Evolutionary conservation across 345 rosid genomes (phyloP), one percentile per base, ranked within the genome.

Genomic region (Bretschneidera sinensis): DNA sequence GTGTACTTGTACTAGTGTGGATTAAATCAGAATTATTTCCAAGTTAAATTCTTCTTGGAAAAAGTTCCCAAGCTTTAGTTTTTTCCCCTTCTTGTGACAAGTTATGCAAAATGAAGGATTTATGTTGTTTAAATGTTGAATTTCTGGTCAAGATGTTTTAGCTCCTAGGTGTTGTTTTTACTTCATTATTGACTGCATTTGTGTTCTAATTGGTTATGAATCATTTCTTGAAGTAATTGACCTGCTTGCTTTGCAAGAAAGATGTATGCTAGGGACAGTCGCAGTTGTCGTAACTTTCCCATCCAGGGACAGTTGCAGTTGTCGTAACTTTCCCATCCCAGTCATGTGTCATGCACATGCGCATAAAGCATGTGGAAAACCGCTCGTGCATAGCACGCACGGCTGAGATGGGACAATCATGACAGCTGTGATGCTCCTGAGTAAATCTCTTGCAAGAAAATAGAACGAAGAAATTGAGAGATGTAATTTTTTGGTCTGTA

Each of bases 1-100:
- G 57, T 64, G 76, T 62, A 52, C 23, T 55, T 79, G 77, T 71
- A 71, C 20, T 69, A n/a, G 28, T 67, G 35, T 72, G 53, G 65
- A 67, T 67, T 75, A 54, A 51, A 45, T 70, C 53, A 54, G 21
- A 57, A 31, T 57, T 71, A n/a, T 62, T 72, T 55, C 48, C 24
- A n/a, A n/a, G 63, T 63, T 54, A 35, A 57, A 54, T 55, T 62
- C 25, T 71, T 65, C 45, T 51, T 51, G 4, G 35, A 31, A 31
- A 31, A 4, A 4, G 4, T 31, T 31, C 9, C 9, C 35, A 4
- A 4, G 9, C 4, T 9, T 31, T 31, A 31, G 35, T 66, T 19
- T 2, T 31, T 60, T 49, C 45, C 13, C 24, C 18, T 22, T 34
- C n/a, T n/a, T n/a, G n/a, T n/a, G n/a, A n/a, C n/a, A n/a, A n/a